Percentiles rank a stretch among this genome's conserved stretches.
Evolutionary conservation across 2,329 filamentous ascomycete species (phyloP).

Genomic region (Hypoxylon sp.): DNA sequence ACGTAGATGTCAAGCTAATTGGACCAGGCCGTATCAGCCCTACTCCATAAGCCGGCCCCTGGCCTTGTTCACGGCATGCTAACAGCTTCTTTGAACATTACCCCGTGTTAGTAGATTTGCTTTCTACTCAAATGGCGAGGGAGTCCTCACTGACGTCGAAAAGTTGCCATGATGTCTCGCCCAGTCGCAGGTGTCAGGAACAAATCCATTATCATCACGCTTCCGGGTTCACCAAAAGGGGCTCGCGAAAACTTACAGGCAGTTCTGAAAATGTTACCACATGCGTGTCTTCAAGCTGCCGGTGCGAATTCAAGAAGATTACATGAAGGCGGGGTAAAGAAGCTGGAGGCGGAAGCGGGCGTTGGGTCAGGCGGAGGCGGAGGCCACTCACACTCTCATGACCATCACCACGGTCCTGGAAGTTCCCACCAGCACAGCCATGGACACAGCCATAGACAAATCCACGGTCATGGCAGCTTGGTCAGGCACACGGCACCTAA

Average conservation of each 20-base stretch:
- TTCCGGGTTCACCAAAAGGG: slow-evolving; percentile 95
- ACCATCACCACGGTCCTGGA: slow-evolving; percentile 53
- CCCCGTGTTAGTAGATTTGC: slow-evolving; percentile 78
- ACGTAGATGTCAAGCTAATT: slow-evolving; percentile 29
- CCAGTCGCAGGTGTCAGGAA: slow-evolving; percentile 91
- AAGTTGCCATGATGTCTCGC: slow-evolving; percentile 96
- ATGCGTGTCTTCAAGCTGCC: slow-evolving; percentile 92
- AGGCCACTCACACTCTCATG: slow-evolving; percentile 52
- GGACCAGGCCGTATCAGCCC: slow-evolving; percentile 77
- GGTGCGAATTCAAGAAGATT: slow-evolving; percentile 85
- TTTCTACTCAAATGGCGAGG: background rate
- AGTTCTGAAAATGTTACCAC: slow-evolving; percentile 89
- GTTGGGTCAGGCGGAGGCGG: slow-evolving; percentile 56
- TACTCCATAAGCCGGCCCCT: slow-evolving; percentile 88
- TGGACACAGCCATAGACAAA: slow-evolving; percentile 66
- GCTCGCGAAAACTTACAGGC: slow-evolving; percentile 94
- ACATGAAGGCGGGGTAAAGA: slow-evolving; percentile 85
- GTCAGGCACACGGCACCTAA: slow-evolving; percentile 80
- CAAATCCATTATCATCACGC: slow-evolving; percentile 84
- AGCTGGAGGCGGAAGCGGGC: slow-evolving; percentile 87
- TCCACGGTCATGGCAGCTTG: slow-evolving; percentile 74
- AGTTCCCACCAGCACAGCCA: slow-evolving; percentile 65
- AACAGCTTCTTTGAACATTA: slow-evolving; percentile 84
- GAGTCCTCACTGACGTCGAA: slow-evolving; percentile 34
- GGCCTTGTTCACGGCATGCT: slow-evolving; percentile 98